phyloP scores from a whole-genome alignment of 192 early-diverging fungal genomes.

The Physocladia obscura region DNA sequence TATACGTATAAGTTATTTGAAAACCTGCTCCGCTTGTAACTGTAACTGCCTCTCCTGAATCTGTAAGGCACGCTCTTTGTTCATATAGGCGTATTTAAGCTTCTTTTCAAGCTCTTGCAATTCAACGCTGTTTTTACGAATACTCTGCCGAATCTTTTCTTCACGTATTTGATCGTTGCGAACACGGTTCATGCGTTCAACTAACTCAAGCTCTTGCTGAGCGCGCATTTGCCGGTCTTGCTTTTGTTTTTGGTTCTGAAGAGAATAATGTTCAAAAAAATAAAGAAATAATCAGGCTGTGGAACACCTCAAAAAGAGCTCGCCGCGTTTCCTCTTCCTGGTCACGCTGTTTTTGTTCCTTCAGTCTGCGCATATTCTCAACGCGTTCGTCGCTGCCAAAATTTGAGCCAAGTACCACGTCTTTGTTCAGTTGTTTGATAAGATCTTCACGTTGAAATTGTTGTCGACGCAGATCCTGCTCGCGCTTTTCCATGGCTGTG shows the following conservation, averaged over 20 bases:
- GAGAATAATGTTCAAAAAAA: background rate
- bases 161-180: constrained; percentile 43
- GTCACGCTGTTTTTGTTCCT: constrained; percentile 33
- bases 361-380: constrained; percentile 40
- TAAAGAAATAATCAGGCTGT: constrained; percentile 4
- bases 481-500: constrained; percentile 64
- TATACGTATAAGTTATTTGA: background rate
- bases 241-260: constrained; percentile 31
- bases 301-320: constrained; percentile 40
- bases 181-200: constrained; percentile 33
- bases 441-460: constrained; percentile 49
- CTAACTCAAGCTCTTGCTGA: constrained; percentile 39
- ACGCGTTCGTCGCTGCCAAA: constrained; percentile 39
- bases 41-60: constrained; percentile 50
- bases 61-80: constrained; percentile 59
- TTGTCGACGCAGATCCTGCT: constrained; percentile 40
- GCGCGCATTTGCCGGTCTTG: constrained; percentile 25
- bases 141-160: constrained; percentile 53
- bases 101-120: constrained; percentile 59
- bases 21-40: constrained; percentile 30
- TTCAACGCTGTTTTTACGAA: constrained; percentile 57
- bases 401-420: constrained; percentile 40
- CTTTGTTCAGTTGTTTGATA: constrained; percentile 42
- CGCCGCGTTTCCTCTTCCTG: constrained; percentile 37
- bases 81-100: constrained; percentile 64